Conservation (phyloP, 345 rosid genomes). For the Moringa oleifera region DNA sequence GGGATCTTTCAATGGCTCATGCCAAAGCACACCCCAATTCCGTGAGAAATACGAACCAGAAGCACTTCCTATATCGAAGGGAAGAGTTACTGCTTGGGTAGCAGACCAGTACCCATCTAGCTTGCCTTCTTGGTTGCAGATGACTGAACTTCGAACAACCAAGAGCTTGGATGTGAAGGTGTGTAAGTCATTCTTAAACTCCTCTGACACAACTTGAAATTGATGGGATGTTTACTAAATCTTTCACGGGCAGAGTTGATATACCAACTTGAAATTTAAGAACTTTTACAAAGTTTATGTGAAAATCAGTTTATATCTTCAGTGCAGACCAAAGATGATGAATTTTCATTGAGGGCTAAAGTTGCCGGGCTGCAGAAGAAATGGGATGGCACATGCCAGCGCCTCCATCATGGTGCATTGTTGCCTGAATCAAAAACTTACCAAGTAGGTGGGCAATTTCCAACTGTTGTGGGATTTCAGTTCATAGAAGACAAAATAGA, state of each 20-base stretch:
- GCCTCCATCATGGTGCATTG: conserved; percentile 26
- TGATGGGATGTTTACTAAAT: not conserved
- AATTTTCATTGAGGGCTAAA: conserved; percentile 26
- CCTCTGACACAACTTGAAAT: too few relatives aligned
- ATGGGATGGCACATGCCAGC: conserved; percentile 41
- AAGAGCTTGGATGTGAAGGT: conserved; percentile 41
- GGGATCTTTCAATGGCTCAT: conserved; percentile 31
- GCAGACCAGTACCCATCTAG: conserved; percentile 55
- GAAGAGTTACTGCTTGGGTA: conserved; percentile 36
- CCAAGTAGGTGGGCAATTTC: conserved; percentile 22
- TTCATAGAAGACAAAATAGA: conserved; percentile 26
- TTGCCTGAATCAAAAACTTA: conserved; percentile 13
- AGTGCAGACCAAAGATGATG: conserved; percentile 72
- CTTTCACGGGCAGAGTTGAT: too few relatives aligned
- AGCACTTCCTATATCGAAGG: conserved; percentile 28
- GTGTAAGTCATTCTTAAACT: conserved; percentile 13
- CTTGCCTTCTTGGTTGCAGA: conserved; percentile 71
- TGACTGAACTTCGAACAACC: conserved; percentile 42
- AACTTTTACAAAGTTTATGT: conserved; percentile 21
- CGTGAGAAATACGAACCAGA: conserved; percentile 44
- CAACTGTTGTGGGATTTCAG: conserved; percentile 30
- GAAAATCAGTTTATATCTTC: conserved; percentile 38
- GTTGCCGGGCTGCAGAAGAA: conserved; percentile 33
- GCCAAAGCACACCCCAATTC: conserved; percentile 27
- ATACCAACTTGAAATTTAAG: not conserved